Conservation (phyloP, 148 eudicot genomes). For the Silene uniflora region DNA sequence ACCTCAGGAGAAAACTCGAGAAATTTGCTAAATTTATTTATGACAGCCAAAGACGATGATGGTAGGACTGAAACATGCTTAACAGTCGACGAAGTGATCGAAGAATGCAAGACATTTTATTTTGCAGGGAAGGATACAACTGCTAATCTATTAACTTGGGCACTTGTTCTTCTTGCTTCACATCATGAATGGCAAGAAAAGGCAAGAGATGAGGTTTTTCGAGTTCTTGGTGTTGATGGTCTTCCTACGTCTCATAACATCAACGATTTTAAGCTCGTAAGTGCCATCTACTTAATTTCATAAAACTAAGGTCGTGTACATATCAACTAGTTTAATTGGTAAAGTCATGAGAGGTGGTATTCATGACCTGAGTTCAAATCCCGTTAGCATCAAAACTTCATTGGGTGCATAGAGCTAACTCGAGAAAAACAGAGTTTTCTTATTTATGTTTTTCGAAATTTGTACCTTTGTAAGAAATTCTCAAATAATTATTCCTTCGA, state of each 20-base stretch:
- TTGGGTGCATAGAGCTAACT: too few relatives aligned
- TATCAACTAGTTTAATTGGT: too few relatives aligned
- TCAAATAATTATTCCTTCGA: too few relatives aligned
- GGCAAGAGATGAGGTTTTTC: conserved; percentile 62
- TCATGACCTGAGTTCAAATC: too few relatives aligned
- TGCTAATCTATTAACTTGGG: conserved; percentile 74
- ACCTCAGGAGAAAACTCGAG: conserved; percentile 31
- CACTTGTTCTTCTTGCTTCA: conserved; percentile 52
- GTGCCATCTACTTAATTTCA: conserved; percentile 22
- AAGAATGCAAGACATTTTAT: conserved; percentile 83
- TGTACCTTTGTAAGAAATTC: too few relatives aligned
- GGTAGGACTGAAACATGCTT: conserved; percentile 42
- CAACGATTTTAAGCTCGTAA: conserved; percentile 53
- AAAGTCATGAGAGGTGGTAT: too few relatives aligned
- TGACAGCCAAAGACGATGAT: conserved; percentile 39
- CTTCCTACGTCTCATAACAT: conserved; percentile 47
- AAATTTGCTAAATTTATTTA: conserved; percentile 40
- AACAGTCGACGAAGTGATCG: conserved; percentile 53
- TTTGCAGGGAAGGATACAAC: conserved; percentile 93
- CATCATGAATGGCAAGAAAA: conserved; percentile 71
- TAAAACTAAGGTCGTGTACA: too few relatives aligned
- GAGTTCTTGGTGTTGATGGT: conserved; percentile 31
- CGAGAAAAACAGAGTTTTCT: too few relatives aligned
- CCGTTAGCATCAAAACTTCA: too few relatives aligned
- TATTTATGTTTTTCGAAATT: too few relatives aligned